Conservation (phyloP, 2,329 filamentous ascomycete genomes). For the Fusarium sororula region DNA sequence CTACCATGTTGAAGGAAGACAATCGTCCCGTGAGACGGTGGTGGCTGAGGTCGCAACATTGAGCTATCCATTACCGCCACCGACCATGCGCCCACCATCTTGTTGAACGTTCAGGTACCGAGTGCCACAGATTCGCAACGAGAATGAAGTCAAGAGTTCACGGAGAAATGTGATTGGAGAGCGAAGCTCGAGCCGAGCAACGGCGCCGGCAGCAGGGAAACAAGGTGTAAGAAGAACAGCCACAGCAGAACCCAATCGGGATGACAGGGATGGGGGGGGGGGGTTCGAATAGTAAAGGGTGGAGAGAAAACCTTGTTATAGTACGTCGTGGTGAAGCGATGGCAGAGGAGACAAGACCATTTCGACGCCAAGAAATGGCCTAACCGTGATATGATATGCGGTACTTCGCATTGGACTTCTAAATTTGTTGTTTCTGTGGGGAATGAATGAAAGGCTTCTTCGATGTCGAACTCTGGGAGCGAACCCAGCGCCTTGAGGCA, state of each 20-base stretch:
- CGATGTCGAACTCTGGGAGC: background rate
- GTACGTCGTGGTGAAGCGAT: slow-evolving; percentile 5
- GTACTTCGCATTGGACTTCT: slow-evolving; percentile 22
- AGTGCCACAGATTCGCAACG: slow-evolving; percentile 28
- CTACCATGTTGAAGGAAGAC: slow-evolving; percentile 5
- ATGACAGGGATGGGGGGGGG: background rate
- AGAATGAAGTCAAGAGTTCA: slow-evolving; percentile 7
- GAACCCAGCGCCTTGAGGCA: slow-evolving; percentile 8
- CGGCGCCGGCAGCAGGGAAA: slow-evolving; percentile 28
- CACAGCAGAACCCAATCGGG: slow-evolving; percentile 19
- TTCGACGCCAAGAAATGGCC: slow-evolving; percentile 31
- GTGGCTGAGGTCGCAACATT: slow-evolving; percentile 27
- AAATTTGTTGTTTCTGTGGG: slow-evolving; percentile 18
- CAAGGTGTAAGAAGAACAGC: slow-evolving; percentile 31
- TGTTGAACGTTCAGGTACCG: slow-evolving; percentile 33
- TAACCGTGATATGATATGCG: slow-evolving; percentile 24
- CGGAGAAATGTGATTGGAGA: slow-evolving; percentile 22
- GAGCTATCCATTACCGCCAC: slow-evolving; percentile 27
- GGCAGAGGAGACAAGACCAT: slow-evolving; percentile 12
- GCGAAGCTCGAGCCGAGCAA: slow-evolving; percentile 22
- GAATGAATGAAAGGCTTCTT: slow-evolving; percentile 10
- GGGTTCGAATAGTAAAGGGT: slow-evolving; percentile 13
- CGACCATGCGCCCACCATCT: slow-evolving; percentile 23
- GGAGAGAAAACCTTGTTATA: slow-evolving; percentile 2
- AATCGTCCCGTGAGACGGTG: slow-evolving; percentile 5